These are phyloP conservation scores for Collariella sp. DNA, from an alignment of 495 filamentous ascomycete genomes.

Conservation along the genomic window DNA sequence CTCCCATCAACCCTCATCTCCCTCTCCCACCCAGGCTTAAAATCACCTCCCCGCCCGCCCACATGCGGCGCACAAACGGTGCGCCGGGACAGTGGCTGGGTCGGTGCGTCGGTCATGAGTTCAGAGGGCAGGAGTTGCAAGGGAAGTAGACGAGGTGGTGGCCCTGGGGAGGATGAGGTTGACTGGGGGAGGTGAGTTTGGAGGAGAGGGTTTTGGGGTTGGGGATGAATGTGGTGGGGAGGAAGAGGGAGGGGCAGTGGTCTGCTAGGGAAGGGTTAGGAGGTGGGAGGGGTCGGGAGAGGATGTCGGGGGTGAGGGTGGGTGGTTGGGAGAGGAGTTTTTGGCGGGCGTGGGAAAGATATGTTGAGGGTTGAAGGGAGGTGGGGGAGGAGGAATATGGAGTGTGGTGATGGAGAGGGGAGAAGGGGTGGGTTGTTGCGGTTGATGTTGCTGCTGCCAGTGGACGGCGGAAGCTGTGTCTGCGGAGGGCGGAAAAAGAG, in stretches of 20 bases:
- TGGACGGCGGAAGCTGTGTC: too few relatives aligned
- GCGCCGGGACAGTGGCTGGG: slow-evolving; percentile 53
- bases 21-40: slow-evolving; percentile 16
- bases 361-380: slow-evolving; percentile 7
- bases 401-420: too few relatives aligned
- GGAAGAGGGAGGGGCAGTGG: slow-evolving; percentile 37
- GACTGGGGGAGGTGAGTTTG: slow-evolving; percentile 19
- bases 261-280: slow-evolving; percentile 54
- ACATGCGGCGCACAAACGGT: slow-evolving; percentile 65
- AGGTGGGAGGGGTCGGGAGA: slow-evolving; percentile 55
- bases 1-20: slow-evolving; percentile 39
- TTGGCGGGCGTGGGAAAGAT: slow-evolving; percentile 5
- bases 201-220: neutral
- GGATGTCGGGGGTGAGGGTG: slow-evolving; percentile 53
- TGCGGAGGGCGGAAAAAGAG: too few relatives aligned
- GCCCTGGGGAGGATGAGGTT: slow-evolving; percentile 40
- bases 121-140: slow-evolving; percentile 44
- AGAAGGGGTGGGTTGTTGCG: too few relatives aligned
- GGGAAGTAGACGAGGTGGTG: slow-evolving; percentile 69
- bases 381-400: neutral
- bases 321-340: slow-evolving; percentile 37
- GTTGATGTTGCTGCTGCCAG: too few relatives aligned
- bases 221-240: neutral
- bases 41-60: slow-evolving; percentile 59
- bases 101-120: slow-evolving; percentile 64